These are phyloP conservation scores for Sclerotinia minor DNA, from an alignment of 2,329 filamentous ascomycete genomes.

Conservation along the genomic window DNA sequence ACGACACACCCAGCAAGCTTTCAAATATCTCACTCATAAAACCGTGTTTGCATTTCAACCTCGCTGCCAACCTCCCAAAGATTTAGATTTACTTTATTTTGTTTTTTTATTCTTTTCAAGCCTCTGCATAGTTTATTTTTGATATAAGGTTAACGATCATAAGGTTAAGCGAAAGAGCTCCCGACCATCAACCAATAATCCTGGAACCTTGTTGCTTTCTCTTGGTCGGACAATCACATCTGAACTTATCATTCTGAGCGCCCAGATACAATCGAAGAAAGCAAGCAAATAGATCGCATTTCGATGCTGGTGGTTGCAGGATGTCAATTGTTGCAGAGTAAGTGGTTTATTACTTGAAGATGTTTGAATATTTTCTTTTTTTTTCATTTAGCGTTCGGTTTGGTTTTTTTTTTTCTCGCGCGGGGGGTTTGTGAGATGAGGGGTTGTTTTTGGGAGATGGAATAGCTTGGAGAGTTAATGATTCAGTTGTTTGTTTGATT, in stretches of 20 bases:
- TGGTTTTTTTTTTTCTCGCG: neutral
- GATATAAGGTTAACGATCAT: neutral
- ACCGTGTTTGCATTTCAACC: neutral
- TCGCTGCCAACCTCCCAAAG: no score
- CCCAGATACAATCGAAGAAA: neutral
- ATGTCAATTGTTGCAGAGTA: constrained; percentile 53
- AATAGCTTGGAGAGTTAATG: neutral
- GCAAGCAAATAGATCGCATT: neutral
- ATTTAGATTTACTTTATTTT: neutral
- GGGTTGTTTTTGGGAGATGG: neutral
- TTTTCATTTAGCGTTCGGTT: neutral
- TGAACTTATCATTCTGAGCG: neutral
- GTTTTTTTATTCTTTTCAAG: no score
- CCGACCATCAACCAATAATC: constrained; percentile 2
- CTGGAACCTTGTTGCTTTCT: constrained; percentile 11
- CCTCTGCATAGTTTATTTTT: no score
- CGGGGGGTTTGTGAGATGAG: neutral
- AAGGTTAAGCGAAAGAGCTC: constrained; percentile 9
- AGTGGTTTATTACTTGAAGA: constrained; percentile 29
- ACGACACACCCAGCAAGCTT: neutral
- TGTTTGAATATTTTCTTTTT: neutral
- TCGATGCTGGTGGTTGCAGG: constrained; percentile 30
- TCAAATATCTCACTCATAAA: neutral
- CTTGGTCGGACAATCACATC: neutral
- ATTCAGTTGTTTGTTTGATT: neutral